Base-by-base conservation (phyloP, 352 stramenopile genomes). In the Phytophthora pisi region DNA sequence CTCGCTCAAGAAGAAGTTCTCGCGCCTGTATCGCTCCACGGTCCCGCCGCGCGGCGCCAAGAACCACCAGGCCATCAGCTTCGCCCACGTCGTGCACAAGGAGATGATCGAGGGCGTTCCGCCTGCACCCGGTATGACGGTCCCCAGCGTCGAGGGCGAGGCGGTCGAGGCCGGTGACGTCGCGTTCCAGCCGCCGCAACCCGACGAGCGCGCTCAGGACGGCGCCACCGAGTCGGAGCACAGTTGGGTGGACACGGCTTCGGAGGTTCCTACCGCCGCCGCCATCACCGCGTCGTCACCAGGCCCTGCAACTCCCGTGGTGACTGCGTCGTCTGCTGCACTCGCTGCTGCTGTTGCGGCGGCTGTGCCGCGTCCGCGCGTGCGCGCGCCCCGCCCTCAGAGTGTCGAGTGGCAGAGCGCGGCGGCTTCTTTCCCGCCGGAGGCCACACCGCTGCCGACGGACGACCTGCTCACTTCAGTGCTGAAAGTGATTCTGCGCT, bases 1-100 rank as follows among this genome's bases (percentile, higher is more conserved):
- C 24, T 82, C 75, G 30, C 75, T 82, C 49, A 79, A 79, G 52
- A 79, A 79, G 56, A 82, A 82, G 59, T 82, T 80, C 31, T 75
- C 71, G 5, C 66, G 72, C 6, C 53, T 82, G 18, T 77, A 79
- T 43, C 72, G 75, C 28, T 55, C 61, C 7, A 75, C 61, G 15
- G 57, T 76, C 23, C 57, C 72, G 20, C 52, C 63, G n/a, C 75
- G 65, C n/a, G 72, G 72, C 4, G 68, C 64, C 40, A 79, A 79
- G 61, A 79, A 79, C 46, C 60, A 79, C 31, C 58, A 75, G 46
- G 72, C 66, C 9, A 74, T 79, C 36, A 54, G 52, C 9, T 73
- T 79, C 40, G 72, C 72, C 4, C 72, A 79, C 16, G n/a, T 68
- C 10, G 72, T 79, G 20, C 72, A 79, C 50, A 73, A 73, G 28